Percentiles rank a stretch among this genome's conserved stretches.
Evolutionary conservation across 768 basidiomycete genomes (phyloP).

Genomic region (Coprinopsis cinerea): DNA sequence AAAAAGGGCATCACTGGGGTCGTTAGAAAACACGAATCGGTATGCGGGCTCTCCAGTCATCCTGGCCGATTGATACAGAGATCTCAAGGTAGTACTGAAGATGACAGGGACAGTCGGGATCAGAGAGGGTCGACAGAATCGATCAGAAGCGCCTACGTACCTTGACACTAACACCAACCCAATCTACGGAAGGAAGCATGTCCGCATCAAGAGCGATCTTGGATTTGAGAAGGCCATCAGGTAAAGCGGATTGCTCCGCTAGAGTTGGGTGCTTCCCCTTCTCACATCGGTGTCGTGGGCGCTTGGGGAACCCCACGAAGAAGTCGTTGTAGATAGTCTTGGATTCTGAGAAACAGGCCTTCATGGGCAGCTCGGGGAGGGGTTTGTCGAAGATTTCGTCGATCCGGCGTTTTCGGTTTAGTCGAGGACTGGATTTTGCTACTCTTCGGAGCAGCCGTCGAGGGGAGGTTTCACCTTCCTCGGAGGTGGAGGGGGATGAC

Average conservation of each 20-base stretch:
- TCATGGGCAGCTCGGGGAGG: conserved; percentile 35
- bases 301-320: conserved; percentile 66
- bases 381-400: conserved; percentile 31
- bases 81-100: conserved; percentile 68
- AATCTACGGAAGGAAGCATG: conserved; percentile 62
- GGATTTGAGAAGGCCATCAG: conserved; percentile 64
- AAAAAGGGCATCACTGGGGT: neutral
- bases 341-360: conserved; percentile 31
- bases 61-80: conserved; percentile 59
- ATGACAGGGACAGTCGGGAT: conserved; percentile 1
- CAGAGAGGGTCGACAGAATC: conserved; percentile 9
- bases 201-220: conserved; percentile 48
- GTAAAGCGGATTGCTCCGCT: conserved; percentile 42
- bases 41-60: conserved; percentile 55
- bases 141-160: conserved; percentile 34
- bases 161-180: conserved; percentile 63
- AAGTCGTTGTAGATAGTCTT: conserved; percentile 45
- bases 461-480: conserved; percentile 23
- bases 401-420: conserved; percentile 19
- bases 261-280: conserved; percentile 39
- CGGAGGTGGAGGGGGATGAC: conserved; percentile 45
- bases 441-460: conserved; percentile 31
- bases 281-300: conserved; percentile 42
- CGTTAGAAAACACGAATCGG: conserved; percentile 46
- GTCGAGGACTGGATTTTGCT: conserved; percentile 25